Evolutionary conservation across 148 eudicot species (phyloP), one percentile per base, ranked within the genome.

Genomic region (Chenopodium quinoa): DNA sequence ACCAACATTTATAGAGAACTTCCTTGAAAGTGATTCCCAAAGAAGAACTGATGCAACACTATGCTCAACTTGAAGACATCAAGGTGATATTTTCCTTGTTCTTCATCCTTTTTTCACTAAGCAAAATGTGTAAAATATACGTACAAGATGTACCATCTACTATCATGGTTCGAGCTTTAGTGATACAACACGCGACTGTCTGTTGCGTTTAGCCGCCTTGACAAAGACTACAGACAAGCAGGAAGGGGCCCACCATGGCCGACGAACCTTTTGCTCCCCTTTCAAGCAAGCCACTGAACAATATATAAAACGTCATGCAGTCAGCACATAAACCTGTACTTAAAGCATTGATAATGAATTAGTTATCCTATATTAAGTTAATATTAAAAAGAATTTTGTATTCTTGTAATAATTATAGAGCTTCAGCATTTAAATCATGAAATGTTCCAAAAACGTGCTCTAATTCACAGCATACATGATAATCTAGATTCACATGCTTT

Each of bases 161-260:
- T 75, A 79, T 92, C 90, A 94, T 62, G 95, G 93, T 88, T 95
- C 98, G 73, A 95, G 92, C 93, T 95, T 95, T 92, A 95, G 75
- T 68, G 98, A 93, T 77, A 95, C 98, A 31, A 95, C 97, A 67
- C 98, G 89, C 9, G 94, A 90, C 70, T 92, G 98, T 89, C 97
- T 85, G 86, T 89, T 95, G 78, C 96, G 94, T 84, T 91, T 95
- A 29, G 92, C 94, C 10, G 91, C 92, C 80, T 88, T 95, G 20
- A 89, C 89, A 75, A 86, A 91, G 81, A 93, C 89, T 69, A 86
- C 83, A 5, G 94, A 93, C 22, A 95, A 82, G 86, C 96, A 95
- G 82, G 96, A 87, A 12, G 98, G 98, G 58, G 98, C 97, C 98
- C 98, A 95, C 98, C 98, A 95, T 8, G 97, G 97, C 27, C 92